phyloP scores from a whole-genome alignment of 169 alveolate species.

The Neospora caninum region DNA sequence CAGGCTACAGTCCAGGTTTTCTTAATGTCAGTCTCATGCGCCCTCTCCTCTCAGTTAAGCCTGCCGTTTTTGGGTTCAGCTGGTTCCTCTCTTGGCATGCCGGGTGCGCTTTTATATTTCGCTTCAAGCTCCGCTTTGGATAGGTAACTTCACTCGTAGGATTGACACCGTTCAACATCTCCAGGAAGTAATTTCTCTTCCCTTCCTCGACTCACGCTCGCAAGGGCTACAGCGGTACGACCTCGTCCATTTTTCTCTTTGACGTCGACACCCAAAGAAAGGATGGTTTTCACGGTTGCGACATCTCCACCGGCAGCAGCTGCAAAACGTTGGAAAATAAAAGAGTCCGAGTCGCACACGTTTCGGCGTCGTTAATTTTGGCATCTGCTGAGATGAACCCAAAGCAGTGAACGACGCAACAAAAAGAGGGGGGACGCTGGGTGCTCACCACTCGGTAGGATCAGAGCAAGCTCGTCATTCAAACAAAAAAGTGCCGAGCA shows the following conservation, averaged over 20 bases:
- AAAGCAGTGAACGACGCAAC: neutral
- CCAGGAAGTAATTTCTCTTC: too few species aligned
- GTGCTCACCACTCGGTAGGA: neutral
- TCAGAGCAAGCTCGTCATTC: neutral
- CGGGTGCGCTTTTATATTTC: too few species aligned
- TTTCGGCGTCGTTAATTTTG: neutral
- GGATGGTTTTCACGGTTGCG: constrained; percentile 27
- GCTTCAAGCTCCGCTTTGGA: too few species aligned
- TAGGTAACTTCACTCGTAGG: too few species aligned
- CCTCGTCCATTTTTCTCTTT: constrained; percentile 41
- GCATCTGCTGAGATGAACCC: neutral
- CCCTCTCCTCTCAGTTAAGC: too few species aligned
- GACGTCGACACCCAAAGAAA: constrained; percentile 43
- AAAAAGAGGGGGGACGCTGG: neutral
- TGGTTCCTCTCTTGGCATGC: too few species aligned
- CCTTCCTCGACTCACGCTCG: constrained; percentile 18
- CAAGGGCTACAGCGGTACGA: constrained; percentile 46
- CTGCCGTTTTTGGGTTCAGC: too few species aligned
- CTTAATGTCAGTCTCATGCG: too few species aligned
- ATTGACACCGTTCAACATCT: too few species aligned
- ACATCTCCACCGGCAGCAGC: constrained; percentile 62
- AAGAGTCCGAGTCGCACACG: neutral
- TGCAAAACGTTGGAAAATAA: constrained; percentile 12
- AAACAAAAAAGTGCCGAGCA: neutral
- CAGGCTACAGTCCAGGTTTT: too few species aligned